Percentiles rank a stretch among this genome's conserved stretches.
phyloP scores from a whole-genome alignment of 2,329 filamentous ascomycete genomes.

The Ceratocystiopsis brevicomis region DNA sequence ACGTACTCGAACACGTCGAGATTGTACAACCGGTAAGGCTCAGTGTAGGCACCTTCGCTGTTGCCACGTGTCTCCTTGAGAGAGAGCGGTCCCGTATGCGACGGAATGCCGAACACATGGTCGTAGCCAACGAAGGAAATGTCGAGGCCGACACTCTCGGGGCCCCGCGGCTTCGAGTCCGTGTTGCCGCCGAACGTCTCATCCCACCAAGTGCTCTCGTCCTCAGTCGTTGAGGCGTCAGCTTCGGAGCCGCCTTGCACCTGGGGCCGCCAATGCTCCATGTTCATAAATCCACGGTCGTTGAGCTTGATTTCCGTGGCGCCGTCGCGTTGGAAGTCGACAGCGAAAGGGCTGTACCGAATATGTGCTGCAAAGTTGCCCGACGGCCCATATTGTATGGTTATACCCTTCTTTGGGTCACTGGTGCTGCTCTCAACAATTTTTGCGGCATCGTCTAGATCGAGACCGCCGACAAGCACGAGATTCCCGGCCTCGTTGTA shows the following conservation, averaged over 20 bases:
- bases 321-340: conserved; percentile 76
- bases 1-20: conserved; percentile 96
- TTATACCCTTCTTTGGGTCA: conserved; percentile 30
- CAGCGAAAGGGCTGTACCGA: conserved; percentile 59
- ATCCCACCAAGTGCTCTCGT: conserved; percentile 95
- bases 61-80: conserved; percentile 81
- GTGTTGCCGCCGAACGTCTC: conserved; percentile 91
- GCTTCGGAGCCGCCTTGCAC: conserved; percentile 36
- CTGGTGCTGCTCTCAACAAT: conserved; percentile 46
- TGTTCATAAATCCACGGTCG: conserved; percentile 69
- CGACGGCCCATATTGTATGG: conserved; percentile 60
- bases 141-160: conserved; percentile 79
- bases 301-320: conserved; percentile 74
- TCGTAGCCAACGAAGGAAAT: conserved; percentile 84
- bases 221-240: conserved; percentile 32
- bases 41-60: conserved; percentile 63
- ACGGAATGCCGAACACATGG: conserved; percentile 85
- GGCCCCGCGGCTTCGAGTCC: conserved; percentile 84
- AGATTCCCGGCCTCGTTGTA: conserved; percentile 85
- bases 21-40: conserved; percentile 92
- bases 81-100: conserved; percentile 75
- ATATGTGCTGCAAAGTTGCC: conserved; percentile 68
- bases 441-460: conserved; percentile 52
- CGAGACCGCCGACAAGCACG: conserved; percentile 66
- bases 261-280: conserved; percentile 92